A percentile compares a stretch with the other conserved stretches of the same genome.
Conservation (phyloP, 2,329 filamentous ascomycete genomes). For the Cercospora sesami region DNA sequence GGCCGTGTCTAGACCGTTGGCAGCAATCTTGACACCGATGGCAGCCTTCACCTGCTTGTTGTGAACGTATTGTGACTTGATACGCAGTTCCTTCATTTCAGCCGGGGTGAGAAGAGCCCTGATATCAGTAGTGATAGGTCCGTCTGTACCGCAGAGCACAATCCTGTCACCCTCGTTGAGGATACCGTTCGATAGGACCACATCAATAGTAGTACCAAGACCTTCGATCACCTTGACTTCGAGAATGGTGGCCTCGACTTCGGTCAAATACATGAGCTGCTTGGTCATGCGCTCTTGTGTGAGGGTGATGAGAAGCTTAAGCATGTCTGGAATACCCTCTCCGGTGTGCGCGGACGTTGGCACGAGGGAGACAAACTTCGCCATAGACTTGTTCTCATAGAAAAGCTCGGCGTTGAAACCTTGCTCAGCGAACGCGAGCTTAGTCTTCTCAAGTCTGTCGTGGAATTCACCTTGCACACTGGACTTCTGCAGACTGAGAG, state of each 20-base stretch:
- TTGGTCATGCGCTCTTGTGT: slow-evolving; percentile 98
- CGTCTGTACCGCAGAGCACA: slow-evolving; percentile 94
- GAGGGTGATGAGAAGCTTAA: slow-evolving; percentile 88
- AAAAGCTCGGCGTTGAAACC: slow-evolving; percentile 97
- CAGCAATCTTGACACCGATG: slow-evolving; percentile 97
- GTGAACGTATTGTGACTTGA: slow-evolving; percentile 96
- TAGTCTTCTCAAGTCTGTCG: slow-evolving; percentile 85
- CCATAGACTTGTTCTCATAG: slow-evolving; percentile 98
- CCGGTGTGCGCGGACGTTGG: slow-evolving; percentile 98
- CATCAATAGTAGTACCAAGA: slow-evolving; percentile 97
- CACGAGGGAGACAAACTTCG: slow-evolving; percentile 89
- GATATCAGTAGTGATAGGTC: slow-evolving; percentile 91
- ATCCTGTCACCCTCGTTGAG: slow-evolving; percentile 91
- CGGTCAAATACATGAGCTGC: slow-evolving; percentile 95
- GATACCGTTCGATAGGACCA: slow-evolving; percentile 93
- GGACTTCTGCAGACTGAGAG: slow-evolving; percentile 84
- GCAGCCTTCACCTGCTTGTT: slow-evolving; percentile 99
- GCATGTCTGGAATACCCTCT: slow-evolving; percentile 97
- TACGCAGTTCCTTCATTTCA: slow-evolving; percentile 86
- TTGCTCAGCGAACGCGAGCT: slow-evolving; percentile 91
- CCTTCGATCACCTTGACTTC: slow-evolving; percentile 99
- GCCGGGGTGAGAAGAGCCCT: slow-evolving; percentile 90
- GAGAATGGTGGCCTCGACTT: slow-evolving; percentile 95
- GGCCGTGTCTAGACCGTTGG: slow-evolving; percentile 90
- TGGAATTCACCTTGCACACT: slow-evolving; percentile 92